Evolutionary conservation across 1,284 basidiomycete genomes (phyloP).

Genomic region (Phylloporus sp.): DNA sequence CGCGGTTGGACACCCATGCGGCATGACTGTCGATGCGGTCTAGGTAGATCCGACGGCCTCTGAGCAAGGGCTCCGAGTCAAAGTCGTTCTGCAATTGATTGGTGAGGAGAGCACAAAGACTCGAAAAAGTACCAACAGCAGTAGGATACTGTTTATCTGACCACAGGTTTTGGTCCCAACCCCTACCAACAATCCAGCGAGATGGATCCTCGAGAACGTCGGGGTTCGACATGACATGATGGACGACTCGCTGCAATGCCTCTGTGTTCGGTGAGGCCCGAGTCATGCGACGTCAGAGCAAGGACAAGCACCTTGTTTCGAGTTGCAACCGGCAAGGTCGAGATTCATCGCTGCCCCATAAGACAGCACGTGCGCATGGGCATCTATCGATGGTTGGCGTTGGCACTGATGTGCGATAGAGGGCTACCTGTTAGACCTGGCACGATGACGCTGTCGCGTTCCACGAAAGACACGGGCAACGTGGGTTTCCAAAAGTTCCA

Average conservation of each 20-base stretch:
- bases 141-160: slow-evolving; percentile 72
- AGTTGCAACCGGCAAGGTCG: slow-evolving; percentile 61
- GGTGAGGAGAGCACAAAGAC: background rate
- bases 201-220: slow-evolving; percentile 55
- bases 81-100: slow-evolving; percentile 54
- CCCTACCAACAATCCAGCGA: slow-evolving; percentile 84
- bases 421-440: slow-evolving; percentile 69
- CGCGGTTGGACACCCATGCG: slow-evolving; percentile 78
- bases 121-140: slow-evolving; percentile 54
- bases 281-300: background rate
- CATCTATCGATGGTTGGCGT: slow-evolving; percentile 50
- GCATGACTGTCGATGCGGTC: slow-evolving; percentile 84
- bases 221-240: slow-evolving; percentile 62
- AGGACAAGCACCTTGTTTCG: slow-evolving; percentile 53
- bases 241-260: slow-evolving; percentile 63
- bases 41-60: slow-evolving; percentile 70
- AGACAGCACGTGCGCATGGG: slow-evolving; percentile 77
- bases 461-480: slow-evolving; percentile 48
- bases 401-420: background rate
- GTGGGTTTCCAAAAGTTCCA: slow-evolving; percentile 21
- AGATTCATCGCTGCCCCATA: slow-evolving; percentile 72
- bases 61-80: slow-evolving; percentile 63
- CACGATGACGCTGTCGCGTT: slow-evolving; percentile 56
- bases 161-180: slow-evolving; percentile 93
- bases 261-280: slow-evolving; percentile 45